Evolutionary conservation across 768 basidiomycete genomes (phyloP).

Genomic region (Russula dissimulans): DNA sequence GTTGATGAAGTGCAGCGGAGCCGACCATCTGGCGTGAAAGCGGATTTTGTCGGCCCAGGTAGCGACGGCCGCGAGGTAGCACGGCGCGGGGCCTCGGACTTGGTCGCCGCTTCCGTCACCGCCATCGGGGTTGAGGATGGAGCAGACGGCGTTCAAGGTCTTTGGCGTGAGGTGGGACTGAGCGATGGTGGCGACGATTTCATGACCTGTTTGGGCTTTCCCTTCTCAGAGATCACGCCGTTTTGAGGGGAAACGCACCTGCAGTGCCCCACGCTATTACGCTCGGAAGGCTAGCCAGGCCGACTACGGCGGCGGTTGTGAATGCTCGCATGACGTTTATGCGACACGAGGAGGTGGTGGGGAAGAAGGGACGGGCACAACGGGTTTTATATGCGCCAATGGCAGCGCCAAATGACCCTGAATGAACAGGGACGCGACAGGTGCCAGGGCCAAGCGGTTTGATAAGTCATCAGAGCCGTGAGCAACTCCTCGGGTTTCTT

Average conservation of each 20-base stretch:
- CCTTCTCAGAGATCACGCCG: neutral
- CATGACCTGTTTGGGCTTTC: slow-evolving; percentile 49
- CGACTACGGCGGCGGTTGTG: neutral
- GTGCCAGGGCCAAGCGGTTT: too few relatives aligned
- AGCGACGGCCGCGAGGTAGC: slow-evolving; percentile 77
- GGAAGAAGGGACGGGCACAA: too few relatives aligned
- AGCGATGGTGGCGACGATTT: slow-evolving; percentile 90
- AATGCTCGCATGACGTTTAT: neutral
- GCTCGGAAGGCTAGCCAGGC: neutral
- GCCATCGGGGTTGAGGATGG: slow-evolving; percentile 47
- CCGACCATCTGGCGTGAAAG: slow-evolving; percentile 50
- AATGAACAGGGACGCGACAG: too few relatives aligned
- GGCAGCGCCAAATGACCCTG: too few relatives aligned
- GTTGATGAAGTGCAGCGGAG: slow-evolving; percentile 65
- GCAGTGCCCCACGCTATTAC: slow-evolving; percentile 13
- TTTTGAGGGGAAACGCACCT: neutral
- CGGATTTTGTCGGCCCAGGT: slow-evolving; percentile 81
- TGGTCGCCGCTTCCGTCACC: slow-evolving; percentile 1
- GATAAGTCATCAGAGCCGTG: too few relatives aligned
- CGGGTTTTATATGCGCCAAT: too few relatives aligned
- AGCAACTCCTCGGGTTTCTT: too few relatives aligned
- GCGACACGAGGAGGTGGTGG: neutral
- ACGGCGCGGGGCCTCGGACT: slow-evolving; percentile 32
- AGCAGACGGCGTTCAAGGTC: slow-evolving; percentile 56
- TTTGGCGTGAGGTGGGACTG: slow-evolving; percentile 80